Evolutionary conservation across 176 grass and related monocot genomes (phyloP).

Genomic region (Alopecurus myosuroides): DNA sequence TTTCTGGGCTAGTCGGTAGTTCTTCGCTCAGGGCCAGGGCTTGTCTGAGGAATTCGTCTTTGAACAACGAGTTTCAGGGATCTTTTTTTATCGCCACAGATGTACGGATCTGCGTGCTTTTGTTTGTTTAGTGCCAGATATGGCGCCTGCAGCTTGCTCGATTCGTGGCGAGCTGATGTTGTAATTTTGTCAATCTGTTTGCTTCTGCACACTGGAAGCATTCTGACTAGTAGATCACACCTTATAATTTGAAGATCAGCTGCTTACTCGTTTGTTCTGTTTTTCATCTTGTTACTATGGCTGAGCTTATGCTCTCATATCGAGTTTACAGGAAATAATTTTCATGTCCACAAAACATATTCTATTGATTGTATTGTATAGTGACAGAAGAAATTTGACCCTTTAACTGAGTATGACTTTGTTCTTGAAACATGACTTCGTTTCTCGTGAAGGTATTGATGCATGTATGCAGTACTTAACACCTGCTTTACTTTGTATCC

Average conservation of each 20-base stretch:
- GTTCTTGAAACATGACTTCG: neutral
- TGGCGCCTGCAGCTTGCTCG: neutral
- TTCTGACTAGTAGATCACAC: neutral
- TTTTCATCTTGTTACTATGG: neutral
- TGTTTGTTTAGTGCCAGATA: neutral
- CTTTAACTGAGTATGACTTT: no score
- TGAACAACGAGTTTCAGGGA: neutral
- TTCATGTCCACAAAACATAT: neutral
- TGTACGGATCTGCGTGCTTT: neutral
- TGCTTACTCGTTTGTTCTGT: neutral
- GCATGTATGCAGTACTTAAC: neutral
- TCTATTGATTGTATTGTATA: neutral
- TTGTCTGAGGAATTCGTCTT: neutral
- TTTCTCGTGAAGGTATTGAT: slow-evolving; percentile 10
- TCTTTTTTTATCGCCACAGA: neutral
- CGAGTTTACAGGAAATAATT: neutral
- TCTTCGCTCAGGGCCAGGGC: neutral
- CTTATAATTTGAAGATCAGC: neutral
- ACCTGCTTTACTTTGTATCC: neutral
- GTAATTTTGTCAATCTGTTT: neutral
- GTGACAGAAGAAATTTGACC: neutral
- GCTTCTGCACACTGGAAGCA: neutral
- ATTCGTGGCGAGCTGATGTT: neutral
- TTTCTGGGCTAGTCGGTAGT: neutral
- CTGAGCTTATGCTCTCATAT: neutral